Conservation (phyloP, 192 early-diverging fungal genomes). For the Geranomyces variabilis region DNA sequence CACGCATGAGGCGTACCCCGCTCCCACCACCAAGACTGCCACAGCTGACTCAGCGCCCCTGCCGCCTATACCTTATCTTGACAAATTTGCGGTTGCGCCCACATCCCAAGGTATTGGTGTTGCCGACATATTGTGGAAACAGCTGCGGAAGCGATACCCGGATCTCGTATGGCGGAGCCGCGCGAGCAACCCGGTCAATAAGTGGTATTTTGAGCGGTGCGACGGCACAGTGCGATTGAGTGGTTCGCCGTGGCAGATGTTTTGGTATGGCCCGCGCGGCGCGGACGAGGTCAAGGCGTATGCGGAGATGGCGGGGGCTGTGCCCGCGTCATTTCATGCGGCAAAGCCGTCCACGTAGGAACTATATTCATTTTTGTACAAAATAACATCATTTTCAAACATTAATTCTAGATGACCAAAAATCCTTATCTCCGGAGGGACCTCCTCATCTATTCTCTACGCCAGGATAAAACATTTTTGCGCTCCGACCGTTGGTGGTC, state of each 20-base stretch:
- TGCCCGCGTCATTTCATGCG: constrained; percentile 60
- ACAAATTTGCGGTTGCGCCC: constrained; percentile 91
- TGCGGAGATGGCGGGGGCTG: constrained; percentile 51
- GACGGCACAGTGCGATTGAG: constrained; percentile 72
- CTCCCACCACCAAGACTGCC: neutral
- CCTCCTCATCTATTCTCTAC: too few species aligned
- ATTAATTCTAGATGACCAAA: too few species aligned
- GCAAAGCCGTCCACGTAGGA: too few species aligned
- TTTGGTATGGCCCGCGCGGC: constrained; percentile 72
- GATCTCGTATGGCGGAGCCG: constrained; percentile 84
- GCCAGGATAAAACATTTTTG: too few species aligned
- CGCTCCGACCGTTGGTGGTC: too few species aligned
- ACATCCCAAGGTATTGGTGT: constrained; percentile 87
- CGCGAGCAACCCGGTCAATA: constrained; percentile 85
- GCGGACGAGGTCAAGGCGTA: constrained; percentile 49
- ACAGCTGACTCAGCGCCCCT: neutral
- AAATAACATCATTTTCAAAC: too few species aligned
- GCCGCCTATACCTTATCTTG: constrained; percentile 65
- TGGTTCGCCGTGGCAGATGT: constrained; percentile 81
- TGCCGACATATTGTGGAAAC: constrained; percentile 93
- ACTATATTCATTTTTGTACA: too few species aligned
- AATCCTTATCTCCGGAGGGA: too few species aligned
- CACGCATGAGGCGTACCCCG: constrained; percentile 63
- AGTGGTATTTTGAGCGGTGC: constrained; percentile 96
- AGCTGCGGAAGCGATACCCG: constrained; percentile 69